Evolutionary conservation across 306 rosid species (phyloP).

Genomic region (Ceratonia siliqua): DNA sequence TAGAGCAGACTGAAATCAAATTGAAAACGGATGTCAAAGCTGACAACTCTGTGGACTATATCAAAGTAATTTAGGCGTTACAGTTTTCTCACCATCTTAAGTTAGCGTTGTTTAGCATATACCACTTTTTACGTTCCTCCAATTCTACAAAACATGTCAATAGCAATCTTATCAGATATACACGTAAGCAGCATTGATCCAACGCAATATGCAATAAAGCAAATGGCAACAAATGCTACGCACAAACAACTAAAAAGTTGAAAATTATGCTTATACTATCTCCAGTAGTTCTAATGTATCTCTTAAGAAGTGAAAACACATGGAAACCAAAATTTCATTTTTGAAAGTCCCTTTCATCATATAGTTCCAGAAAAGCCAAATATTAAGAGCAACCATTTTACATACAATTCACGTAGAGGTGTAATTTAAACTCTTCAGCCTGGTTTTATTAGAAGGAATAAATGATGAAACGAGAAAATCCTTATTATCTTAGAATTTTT

Average conservation of each 20-base stretch:
- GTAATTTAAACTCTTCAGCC: neutral
- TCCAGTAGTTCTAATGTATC: neutral
- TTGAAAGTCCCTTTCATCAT: neutral
- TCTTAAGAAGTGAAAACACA: neutral
- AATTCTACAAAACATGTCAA: constrained; percentile 23
- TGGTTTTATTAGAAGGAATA: neutral
- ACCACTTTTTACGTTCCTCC: constrained; percentile 32
- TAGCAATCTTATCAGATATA: constrained; percentile 19
- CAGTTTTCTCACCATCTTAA: constrained; percentile 34
- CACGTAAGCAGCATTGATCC: neutral
- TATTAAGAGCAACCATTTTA: neutral
- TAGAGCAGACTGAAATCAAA: constrained; percentile 51
- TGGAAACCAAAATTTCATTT: neutral
- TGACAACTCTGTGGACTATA: neutral
- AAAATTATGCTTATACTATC: neutral
- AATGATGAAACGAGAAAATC: neutral
- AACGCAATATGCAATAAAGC: neutral
- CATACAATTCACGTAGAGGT: neutral
- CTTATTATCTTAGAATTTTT: neutral
- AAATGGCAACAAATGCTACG: neutral
- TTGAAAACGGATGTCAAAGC: constrained; percentile 29
- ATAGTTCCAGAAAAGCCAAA: neutral
- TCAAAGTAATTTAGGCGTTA: neutral
- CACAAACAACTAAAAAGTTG: neutral
- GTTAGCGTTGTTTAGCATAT: neutral